Conservation (phyloP, 2,329 filamentous ascomycete genomes). For the Monilinia fructicola region DNA sequence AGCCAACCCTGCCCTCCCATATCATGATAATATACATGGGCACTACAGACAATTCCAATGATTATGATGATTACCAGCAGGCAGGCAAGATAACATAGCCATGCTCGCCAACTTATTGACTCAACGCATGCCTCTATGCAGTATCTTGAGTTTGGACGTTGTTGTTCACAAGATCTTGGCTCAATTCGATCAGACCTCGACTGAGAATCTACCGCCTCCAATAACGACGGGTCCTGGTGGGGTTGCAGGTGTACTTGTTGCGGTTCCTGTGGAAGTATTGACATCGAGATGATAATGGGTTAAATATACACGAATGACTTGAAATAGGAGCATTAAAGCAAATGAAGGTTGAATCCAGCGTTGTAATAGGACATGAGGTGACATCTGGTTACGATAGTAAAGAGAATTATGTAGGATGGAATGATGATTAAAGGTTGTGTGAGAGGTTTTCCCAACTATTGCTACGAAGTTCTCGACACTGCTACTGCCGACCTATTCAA, state of each 20-base stretch:
- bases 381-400: conserved; percentile 27
- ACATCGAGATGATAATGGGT: conserved; percentile 11
- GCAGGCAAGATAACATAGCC: conserved; percentile 28
- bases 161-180: conserved; percentile 22
- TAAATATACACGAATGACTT: conserved; percentile 23
- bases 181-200: conserved; percentile 26
- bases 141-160: conserved; percentile 5
- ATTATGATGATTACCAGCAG: conserved; percentile 30
- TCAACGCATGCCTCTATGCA: conserved; percentile 9
- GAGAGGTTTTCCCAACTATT: not conserved
- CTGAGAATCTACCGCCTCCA: conserved; percentile 24
- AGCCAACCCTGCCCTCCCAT: conserved; percentile 35
- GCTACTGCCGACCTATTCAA: not conserved
- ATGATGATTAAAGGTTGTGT: not conserved
- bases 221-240: conserved; percentile 15
- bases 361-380: conserved; percentile 26
- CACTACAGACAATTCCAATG: conserved; percentile 33
- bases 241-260: conserved; percentile 22
- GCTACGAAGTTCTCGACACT: too few species aligned
- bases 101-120: conserved; percentile 27
- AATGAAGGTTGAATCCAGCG: conserved; percentile 26
- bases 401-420: not conserved
- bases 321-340: conserved; percentile 26
- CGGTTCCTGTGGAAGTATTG: conserved; percentile 29
- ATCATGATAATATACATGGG: conserved; percentile 34